phyloP scores from a whole-genome alignment of 2,329 filamentous ascomycete genomes.

The Thelonectria blattea region DNA sequence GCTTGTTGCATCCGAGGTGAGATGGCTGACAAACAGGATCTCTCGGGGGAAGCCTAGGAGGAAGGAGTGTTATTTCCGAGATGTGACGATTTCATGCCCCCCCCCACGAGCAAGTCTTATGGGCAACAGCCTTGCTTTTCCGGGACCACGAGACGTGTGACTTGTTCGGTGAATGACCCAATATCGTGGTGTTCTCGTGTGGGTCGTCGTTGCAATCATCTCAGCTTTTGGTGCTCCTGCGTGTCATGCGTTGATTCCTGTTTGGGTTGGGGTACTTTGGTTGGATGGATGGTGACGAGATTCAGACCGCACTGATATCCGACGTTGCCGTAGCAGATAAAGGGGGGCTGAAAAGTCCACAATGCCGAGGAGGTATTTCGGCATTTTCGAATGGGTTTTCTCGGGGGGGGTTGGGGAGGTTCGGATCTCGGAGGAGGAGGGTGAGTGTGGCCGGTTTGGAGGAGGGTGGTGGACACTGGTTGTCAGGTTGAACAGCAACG shows the following conservation, averaged over 20 bases:
- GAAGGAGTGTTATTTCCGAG: conserved; percentile 7
- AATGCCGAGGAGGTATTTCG: neutral
- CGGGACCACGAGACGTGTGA: conserved; percentile 10
- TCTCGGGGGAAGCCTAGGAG: neutral
- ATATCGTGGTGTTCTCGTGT: neutral
- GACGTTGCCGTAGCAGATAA: neutral
- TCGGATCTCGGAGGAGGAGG: neutral
- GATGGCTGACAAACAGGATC: conserved; percentile 8
- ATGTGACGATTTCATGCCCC: neutral
- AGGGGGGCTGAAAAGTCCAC: neutral
- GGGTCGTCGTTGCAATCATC: neutral
- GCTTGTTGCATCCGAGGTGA: neutral
- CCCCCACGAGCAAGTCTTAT: neutral
- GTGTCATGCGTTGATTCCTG: neutral
- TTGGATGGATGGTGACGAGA: conserved; percentile 4
- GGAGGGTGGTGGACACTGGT: neutral
- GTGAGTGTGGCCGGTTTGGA: neutral
- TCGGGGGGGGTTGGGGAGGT: neutral
- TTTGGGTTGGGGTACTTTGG: neutral
- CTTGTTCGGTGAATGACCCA: conserved; percentile 1
- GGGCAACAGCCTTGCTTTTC: neutral
- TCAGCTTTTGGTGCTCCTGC: neutral
- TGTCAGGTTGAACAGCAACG: neutral
- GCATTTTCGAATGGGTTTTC: neutral
- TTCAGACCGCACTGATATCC: conserved; percentile 5